Evolutionary conservation across 352 stramenopile genomes (phyloP).

Genomic region (Phytophthora pseudosyringae): DNA sequence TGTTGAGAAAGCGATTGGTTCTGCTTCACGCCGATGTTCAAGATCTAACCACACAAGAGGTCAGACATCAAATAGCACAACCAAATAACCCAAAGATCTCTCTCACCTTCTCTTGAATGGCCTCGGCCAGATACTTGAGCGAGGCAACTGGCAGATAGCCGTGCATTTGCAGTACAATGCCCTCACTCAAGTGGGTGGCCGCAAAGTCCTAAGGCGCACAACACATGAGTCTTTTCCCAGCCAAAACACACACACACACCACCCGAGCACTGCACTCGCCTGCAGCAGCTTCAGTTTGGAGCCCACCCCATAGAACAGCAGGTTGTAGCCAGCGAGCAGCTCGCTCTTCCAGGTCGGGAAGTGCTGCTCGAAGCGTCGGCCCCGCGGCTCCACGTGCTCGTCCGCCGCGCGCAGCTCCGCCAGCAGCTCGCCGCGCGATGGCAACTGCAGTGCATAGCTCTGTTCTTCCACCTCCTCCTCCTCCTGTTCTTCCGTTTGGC

Average conservation of each 20-base stretch:
- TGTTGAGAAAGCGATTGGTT: constrained; percentile 43
- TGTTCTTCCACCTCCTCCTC: constrained; percentile 13
- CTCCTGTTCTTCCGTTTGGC: not conserved
- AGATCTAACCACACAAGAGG: constrained; percentile 19
- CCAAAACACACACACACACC: not conserved
- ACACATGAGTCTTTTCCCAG: not conserved
- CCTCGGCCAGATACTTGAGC: constrained; percentile 46
- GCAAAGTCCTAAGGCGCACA: constrained; percentile 48
- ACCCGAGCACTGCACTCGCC: constrained; percentile 25
- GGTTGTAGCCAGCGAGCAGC: constrained; percentile 53
- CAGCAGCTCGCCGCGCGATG: constrained; percentile 24
- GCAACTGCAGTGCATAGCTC: constrained; percentile 23
- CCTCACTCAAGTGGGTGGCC: constrained; percentile 30
- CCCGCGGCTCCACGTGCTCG: constrained; percentile 17
- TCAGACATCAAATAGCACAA: not conserved
- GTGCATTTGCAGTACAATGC: constrained; percentile 57
- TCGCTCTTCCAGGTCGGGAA: constrained; percentile 55
- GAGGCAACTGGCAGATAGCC: constrained; percentile 64
- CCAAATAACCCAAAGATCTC: not conserved
- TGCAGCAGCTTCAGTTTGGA: constrained; percentile 65
- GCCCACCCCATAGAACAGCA: constrained; percentile 60
- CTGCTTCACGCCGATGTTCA: constrained; percentile 30
- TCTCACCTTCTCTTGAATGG: constrained; percentile 46
- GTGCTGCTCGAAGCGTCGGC: constrained; percentile 19
- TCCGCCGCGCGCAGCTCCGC: constrained; percentile 32